Conservation (phyloP, 2,329 filamentous ascomycete genomes). For the Trichophyton equinum region DNA sequence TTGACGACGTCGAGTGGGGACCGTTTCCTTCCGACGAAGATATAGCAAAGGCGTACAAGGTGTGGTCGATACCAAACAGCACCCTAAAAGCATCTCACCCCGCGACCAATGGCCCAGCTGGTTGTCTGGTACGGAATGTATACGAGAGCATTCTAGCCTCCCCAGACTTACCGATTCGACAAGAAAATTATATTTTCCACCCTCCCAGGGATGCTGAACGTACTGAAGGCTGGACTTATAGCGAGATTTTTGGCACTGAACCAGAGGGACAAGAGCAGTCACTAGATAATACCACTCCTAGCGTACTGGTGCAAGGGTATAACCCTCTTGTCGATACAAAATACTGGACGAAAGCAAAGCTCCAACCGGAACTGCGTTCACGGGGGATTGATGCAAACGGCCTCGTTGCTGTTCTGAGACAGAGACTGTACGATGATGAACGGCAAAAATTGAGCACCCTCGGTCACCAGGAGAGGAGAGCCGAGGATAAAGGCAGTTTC, state of each 20-base stretch:
- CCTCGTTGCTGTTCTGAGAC: conserved; percentile 12
- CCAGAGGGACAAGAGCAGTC: not conserved
- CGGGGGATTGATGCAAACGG: conserved; percentile 12
- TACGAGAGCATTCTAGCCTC: conserved; percentile 22
- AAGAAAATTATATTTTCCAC: not conserved
- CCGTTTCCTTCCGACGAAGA: conserved; percentile 16
- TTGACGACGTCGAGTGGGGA: conserved; percentile 20
- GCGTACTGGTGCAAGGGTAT: conserved; percentile 10
- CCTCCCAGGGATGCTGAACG: not conserved
- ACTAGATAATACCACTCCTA: not conserved
- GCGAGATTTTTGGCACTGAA: conserved; percentile 13
- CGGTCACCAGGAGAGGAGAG: not conserved
- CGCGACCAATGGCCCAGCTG: not conserved
- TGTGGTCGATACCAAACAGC: conserved; percentile 21
- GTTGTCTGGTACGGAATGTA: conserved; percentile 20
- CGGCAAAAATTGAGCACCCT: not conserved
- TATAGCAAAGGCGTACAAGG: conserved; percentile 18
- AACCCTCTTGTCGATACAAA: conserved; percentile 10
- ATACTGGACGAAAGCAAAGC: conserved; percentile 13
- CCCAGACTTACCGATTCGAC: conserved; percentile 14
- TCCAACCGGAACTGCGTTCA: conserved; percentile 13
- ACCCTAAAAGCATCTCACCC: conserved; percentile 11
- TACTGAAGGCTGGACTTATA: conserved; percentile 9
- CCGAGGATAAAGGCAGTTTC: conserved; percentile 11
- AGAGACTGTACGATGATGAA: conserved; percentile 17